A percentile compares a stretch with the other conserved stretches of the same genome.
These are phyloP conservation scores for Podospora pseudoanserina DNA, from an alignment of 495 filamentous ascomycete genomes.

Conservation along the genomic window DNA sequence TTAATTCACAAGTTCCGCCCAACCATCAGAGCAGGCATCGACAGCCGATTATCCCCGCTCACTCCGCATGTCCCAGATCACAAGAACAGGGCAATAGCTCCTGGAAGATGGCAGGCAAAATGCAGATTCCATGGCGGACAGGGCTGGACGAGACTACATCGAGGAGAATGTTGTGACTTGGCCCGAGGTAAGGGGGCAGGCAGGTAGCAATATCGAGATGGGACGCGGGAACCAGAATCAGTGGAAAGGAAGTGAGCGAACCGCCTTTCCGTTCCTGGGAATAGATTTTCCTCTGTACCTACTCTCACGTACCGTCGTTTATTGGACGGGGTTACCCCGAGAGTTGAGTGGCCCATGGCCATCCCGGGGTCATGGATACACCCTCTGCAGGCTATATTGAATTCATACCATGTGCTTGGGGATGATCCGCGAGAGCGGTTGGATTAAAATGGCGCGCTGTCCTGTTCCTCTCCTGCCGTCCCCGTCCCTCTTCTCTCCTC, in stretches of 20 bases:
- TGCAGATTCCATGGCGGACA: neutral
- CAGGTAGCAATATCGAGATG: neutral
- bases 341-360: slow-evolving; percentile 1
- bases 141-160: neutral
- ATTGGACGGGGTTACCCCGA: neutral
- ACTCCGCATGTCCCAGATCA: neutral
- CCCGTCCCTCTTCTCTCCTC: neutral
- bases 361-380: slow-evolving; percentile 12
- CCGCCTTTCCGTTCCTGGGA: slow-evolving; percentile 6
- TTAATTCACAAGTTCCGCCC: neutral
- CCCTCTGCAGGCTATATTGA: slow-evolving; percentile 5
- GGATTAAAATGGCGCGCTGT: slow-evolving; percentile 8
- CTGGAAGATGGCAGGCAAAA: slow-evolving; percentile 5
- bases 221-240: neutral
- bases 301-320: neutral
- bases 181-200: neutral
- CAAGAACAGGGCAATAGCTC: neutral
- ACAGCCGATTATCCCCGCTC: neutral
- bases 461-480: neutral
- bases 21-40: neutral
- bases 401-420: neutral
- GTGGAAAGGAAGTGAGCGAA: neutral
- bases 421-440: slow-evolving; percentile 8
- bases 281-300: neutral
- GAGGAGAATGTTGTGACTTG: neutral